Evolutionary conservation across 2,329 filamentous ascomycete species (phyloP), one percentile per base, ranked within the genome.

Genomic region (Aspergillus thermomutatus): DNA sequence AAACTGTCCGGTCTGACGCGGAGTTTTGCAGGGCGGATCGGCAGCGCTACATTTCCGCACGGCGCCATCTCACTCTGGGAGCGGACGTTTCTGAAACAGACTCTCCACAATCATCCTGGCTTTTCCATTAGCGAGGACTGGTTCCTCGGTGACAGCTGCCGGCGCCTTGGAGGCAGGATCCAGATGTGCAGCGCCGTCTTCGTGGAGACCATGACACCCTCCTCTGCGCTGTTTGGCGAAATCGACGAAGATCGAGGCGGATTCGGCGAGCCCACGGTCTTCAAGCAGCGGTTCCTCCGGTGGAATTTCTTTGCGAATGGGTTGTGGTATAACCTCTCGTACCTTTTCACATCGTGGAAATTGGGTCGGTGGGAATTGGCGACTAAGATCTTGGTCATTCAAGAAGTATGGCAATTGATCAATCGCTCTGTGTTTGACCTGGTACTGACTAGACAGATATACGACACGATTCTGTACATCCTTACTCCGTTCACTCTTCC

Each of bases 261-360:
- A 0, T 82, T 80, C 53, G 80, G 80, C 9, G 80, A 82, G 62
- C 81, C 79, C 77, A 82, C 79, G 0, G 75, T 82, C n/a, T 80
- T 78, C 66, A 76, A 75, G 56, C 80, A 82, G 63, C 71, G 80
- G 1, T 81, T 82, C 61, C 72, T 73, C 51, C 68, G 79, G 14
- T 82, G 80, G 80, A 82, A 82, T 50, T 82, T 81, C 66, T 82
- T 82, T 67, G 75, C 80, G 2, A 77, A 77, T 43, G 74, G 79
- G 14, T 72, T 82, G 64, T 80, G 71, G 64, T 78, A 80, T 61
- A 77, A 81, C 60, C 65, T 80, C 60, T 61, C 65, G 3, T 82
- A 82, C 53, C 77, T 82, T 19, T 54, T 81, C 1, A 66, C 65
- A 10, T 75, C 69, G 56, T 82, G 80, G 80, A 77, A 77, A 54